phyloP scores from a whole-genome alignment of 495 filamentous ascomycete genomes.

The Penicillium roqueforti region DNA sequence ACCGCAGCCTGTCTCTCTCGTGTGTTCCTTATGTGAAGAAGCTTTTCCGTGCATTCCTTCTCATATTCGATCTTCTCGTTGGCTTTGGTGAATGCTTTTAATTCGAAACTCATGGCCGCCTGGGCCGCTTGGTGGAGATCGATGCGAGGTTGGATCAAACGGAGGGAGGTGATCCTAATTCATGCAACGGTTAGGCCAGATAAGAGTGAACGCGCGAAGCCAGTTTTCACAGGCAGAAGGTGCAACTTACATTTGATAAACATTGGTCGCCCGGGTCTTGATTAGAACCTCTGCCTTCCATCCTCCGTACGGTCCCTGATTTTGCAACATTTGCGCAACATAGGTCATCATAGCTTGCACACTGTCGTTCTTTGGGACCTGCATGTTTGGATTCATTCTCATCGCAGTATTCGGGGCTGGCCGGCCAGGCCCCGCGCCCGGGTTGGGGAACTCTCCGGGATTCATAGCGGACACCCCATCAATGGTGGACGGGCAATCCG shows the following conservation, averaged over 20 bases:
- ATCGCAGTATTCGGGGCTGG: slow-evolving; percentile 4
- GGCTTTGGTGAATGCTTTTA: slow-evolving; percentile 44
- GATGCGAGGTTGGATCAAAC: slow-evolving; percentile 48
- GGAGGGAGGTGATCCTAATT: slow-evolving; percentile 46
- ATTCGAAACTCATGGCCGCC: slow-evolving; percentile 47
- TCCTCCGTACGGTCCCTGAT: slow-evolving; percentile 38
- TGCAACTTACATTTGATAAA: slow-evolving; percentile 47
- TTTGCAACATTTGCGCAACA: slow-evolving; percentile 36
- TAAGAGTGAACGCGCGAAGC: not conserved
- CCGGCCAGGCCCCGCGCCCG: slow-evolving; percentile 39
- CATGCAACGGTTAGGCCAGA: slow-evolving; percentile 1
- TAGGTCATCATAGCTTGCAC: slow-evolving; percentile 33
- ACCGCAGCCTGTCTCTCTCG: slow-evolving; percentile 44
- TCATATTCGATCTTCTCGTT: slow-evolving; percentile 47
- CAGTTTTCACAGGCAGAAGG: slow-evolving; percentile 2
- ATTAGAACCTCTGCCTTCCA: slow-evolving; percentile 44
- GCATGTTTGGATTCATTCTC: slow-evolving; percentile 35
- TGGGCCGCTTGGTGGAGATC: slow-evolving; percentile 36
- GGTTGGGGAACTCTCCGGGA: slow-evolving; percentile 45
- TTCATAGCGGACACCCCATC: slow-evolving; percentile 49
- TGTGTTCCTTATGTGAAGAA: slow-evolving; percentile 45
- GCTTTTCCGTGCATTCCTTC: slow-evolving; percentile 45
- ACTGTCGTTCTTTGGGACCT: slow-evolving; percentile 33
- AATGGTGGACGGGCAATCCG: slow-evolving; percentile 42
- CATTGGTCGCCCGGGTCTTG: slow-evolving; percentile 37